Base-by-base conservation (phyloP, 2,329 filamentous ascomycete genomes). In the Fragosphaeria purpurea region DNA sequence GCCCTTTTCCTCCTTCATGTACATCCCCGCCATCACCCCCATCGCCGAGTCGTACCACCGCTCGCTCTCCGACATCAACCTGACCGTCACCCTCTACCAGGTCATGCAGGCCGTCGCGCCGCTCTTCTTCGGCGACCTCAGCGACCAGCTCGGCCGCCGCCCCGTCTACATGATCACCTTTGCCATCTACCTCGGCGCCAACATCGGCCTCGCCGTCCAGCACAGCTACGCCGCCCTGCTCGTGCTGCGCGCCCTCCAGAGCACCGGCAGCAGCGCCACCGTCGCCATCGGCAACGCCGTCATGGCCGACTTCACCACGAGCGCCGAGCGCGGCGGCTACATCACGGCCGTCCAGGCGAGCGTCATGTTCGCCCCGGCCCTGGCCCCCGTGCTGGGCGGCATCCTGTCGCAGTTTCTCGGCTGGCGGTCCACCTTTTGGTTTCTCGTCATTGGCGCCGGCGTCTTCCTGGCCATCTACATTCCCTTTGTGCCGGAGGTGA, bases 361-460 rank as follows among this genome's bases (percentile, higher is more conserved):
- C 43, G 56, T 66, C 3, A 67, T 75, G 5, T 59, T 80, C 41
- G 66, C 59, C 5, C 65, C 66, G 6, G 63, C 65, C 1, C 47
- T 71, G 35, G 68, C 71, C 0, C 77, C 79, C 0, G 67, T 79
- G 4, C 59, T 80, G 6, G 76, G 77, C 5, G 78, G 77, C 2
- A 56, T 77, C 1, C 60, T 82, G 31, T 67, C 67, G 7, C 66
- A 76, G 50, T 75, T 67, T 49, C 62, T 75, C 0, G 74, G 74
- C 3, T 81, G 77, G 77, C 64, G 70, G 47, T 70, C 68, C 32
- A 72, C 73, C 10, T 80, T 80, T 57, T 80, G 75, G 74, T 77
- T 78, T 44, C 60, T 81, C n/a, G 62, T 69, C 6, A 76, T 79
- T 40, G 56, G 56, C 1, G 59, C 57, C 2, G 62, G 60, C 1